Evolutionary conservation across 2,329 filamentous ascomycete species (phyloP), one percentile per base, ranked within the genome.

Genomic region (Capronia americana): DNA sequence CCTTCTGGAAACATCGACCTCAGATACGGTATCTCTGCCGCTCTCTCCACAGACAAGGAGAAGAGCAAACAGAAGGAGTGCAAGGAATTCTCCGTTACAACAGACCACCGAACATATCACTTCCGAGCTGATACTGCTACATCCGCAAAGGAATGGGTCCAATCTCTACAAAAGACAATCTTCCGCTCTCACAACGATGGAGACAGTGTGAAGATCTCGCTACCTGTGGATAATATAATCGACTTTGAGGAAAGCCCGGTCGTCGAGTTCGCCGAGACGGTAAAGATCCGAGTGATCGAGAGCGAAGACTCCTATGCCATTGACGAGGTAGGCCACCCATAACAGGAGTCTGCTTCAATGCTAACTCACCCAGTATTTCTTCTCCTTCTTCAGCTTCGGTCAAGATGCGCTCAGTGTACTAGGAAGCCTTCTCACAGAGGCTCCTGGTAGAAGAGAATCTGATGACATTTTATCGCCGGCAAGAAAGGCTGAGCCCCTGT

Each of bases 61-160:
- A 91, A 90, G 74, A 89, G 92, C 60, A 86, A 86, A 72, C 79
- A 77, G 57, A 92, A 91, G 74, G 92, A 96, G 10, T 86, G 86
- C 28, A 83, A 89, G 20, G 87, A 90, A 70, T 97, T 98, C 74
- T 87, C 88, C 6, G 88, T 98, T 51, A 89, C 89, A 7, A 97
- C 93, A 0, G 87, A 93, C 75, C 87, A 93, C 69, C 86, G 92
- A 62, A 93, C 88, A 1, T 97, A 95, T 78, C 86, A 92, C 73
- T 96, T 98, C 81, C 88, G 88, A 74, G 95, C 94, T 44, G 95
- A 99, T 76, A 97, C 92, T 75, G 84, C 87, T 1, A 85, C 89
- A 3, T 97, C 92, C 75, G 95, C 95, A 11, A 95, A 92, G 77
- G 95, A 98, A 81, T 99, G 95, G 95, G 93, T 97, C 54, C 95